phyloP scores from a whole-genome alignment of 345 rosid genomes.

The Carallia brachiata region DNA sequence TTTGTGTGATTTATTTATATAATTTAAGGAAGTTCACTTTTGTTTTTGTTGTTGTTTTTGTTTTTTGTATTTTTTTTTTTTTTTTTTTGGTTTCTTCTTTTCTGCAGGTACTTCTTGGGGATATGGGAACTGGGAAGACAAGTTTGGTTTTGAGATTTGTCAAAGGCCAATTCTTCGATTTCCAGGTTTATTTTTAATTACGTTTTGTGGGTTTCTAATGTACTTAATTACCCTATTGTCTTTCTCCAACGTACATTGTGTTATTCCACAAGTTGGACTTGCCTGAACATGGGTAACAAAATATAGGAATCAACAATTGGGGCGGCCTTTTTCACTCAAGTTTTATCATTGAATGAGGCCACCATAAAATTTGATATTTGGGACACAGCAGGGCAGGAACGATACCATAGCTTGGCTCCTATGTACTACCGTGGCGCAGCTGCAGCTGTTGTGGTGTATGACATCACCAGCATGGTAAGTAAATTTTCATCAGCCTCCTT shows the following conservation, averaged over 20 bases:
- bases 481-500: constrained; percentile 4
- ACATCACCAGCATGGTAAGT: constrained; percentile 76
- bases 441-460: constrained; percentile 77
- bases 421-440: constrained; percentile 88
- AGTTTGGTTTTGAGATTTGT: constrained; percentile 72
- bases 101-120: constrained; percentile 72
- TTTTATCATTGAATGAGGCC: constrained; percentile 59
- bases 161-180: constrained; percentile 71
- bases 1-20: not conserved
- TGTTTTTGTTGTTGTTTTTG: not conserved
- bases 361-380: constrained; percentile 77
- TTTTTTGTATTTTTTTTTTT: not conserved
- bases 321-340: constrained; percentile 84
- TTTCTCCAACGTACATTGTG: not conserved
- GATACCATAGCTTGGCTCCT: constrained; percentile 84
- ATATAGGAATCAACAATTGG: constrained; percentile 74
- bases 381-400: constrained; percentile 86
- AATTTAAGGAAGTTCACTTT: not conserved
- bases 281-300: constrained; percentile 11
- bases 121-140: constrained; percentile 84
- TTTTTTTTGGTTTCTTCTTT: no score
- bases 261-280: not conserved
- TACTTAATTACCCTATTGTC: not conserved
- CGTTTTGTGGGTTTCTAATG: not conserved
- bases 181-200: constrained; percentile 42